A percentile compares a stretch with the other conserved stretches of the same genome.
Conservation (phyloP, 768 basidiomycete species). For the Lentinula guzmanii region DNA sequence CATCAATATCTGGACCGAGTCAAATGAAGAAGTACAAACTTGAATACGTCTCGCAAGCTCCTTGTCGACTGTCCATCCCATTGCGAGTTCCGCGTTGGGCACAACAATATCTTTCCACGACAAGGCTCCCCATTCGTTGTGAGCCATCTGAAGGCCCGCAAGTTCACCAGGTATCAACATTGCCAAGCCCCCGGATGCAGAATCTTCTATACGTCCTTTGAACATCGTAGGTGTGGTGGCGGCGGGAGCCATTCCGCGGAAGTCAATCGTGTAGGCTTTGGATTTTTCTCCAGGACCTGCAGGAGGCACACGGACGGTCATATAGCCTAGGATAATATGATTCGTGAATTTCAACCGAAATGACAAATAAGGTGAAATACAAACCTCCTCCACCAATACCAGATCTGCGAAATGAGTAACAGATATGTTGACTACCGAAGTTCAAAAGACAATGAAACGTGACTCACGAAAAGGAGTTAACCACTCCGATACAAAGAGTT, state of each 20-base stretch:
- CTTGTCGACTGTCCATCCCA: conserved; percentile 49
- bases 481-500: conserved; percentile 48
- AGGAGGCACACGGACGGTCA: conserved; percentile 54
- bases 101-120: conserved; percentile 33
- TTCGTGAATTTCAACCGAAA: neutral
- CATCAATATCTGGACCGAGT: too few relatives aligned
- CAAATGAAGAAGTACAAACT: conserved; percentile 21
- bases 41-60: conserved; percentile 56
- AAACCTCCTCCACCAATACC: conserved; percentile 52
- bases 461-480: conserved; percentile 60
- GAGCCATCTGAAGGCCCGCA: conserved; percentile 57
- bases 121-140: conserved; percentile 47
- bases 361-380: neutral
- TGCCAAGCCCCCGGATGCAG: conserved; percentile 54
- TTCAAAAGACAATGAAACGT: neutral
- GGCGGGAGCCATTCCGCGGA: conserved; percentile 61
- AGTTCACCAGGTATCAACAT: conserved; percentile 67
- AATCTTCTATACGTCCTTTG: conserved; percentile 28
- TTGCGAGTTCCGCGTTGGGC: conserved; percentile 54
- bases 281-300: conserved; percentile 11
- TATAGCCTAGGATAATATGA: conserved; percentile 23
- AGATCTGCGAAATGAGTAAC: conserved; percentile 22
- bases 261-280: conserved; percentile 50
- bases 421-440: neutral
- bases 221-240: conserved; percentile 58